A percentile compares a stretch with the other conserved stretches of the same genome.
Conservation (phyloP, 2,329 filamentous ascomycete genomes). For the Coniochaeta pulveracea region DNA sequence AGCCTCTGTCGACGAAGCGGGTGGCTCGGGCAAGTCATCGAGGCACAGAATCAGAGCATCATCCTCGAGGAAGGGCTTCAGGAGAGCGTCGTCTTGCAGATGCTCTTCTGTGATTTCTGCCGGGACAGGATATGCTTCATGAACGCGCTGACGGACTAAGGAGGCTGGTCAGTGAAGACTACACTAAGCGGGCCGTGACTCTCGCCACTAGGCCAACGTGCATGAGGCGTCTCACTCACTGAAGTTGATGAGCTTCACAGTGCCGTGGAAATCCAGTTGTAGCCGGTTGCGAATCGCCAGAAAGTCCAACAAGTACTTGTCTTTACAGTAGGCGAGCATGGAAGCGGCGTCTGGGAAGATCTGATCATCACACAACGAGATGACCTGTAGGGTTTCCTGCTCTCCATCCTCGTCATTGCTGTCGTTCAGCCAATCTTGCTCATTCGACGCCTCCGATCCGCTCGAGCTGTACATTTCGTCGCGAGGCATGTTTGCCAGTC, state of each 20-base stretch:
- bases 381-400: conserved; percentile 45
- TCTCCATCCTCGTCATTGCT: conserved; percentile 41
- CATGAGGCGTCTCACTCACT: conserved; percentile 19
- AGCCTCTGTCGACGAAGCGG: conserved; percentile 15
- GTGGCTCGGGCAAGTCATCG: conserved; percentile 57
- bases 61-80: conserved; percentile 78
- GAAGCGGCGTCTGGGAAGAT: conserved; percentile 51
- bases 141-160: conserved; percentile 34
- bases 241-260: conserved; percentile 67
- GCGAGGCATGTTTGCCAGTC: conserved; percentile 7
- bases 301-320: conserved; percentile 57
- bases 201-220: no score
- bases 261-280: conserved; percentile 60
- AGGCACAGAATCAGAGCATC: conserved; percentile 82
- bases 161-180: no score
- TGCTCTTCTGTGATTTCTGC: conserved; percentile 47
- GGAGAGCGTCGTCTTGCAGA: conserved; percentile 67
- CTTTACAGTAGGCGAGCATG: conserved; percentile 60
- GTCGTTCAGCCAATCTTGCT: conserved; percentile 21
- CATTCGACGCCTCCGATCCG: conserved; percentile 23
- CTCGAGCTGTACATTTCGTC: conserved; percentile 12
- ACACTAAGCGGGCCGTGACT: no score
- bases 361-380: conserved; percentile 57
- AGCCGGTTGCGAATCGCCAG: conserved; percentile 42
- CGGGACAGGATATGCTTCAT: conserved; percentile 33